Conservation (phyloP, 768 basidiomycete species). For the Fibroporia radiculosa region DNA sequence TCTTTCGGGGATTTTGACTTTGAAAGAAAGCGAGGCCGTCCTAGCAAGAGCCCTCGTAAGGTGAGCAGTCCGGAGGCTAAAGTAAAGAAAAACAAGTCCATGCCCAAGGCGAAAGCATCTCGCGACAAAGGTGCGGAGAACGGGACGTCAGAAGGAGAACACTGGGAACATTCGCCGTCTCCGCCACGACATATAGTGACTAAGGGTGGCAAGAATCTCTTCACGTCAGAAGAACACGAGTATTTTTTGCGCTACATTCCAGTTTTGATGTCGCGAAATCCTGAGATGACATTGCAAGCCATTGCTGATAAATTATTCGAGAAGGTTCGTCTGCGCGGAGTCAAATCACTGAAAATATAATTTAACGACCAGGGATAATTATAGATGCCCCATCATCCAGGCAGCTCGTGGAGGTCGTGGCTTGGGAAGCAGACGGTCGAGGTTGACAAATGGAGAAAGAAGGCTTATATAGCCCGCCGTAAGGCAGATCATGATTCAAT, state of each 20-base stretch:
- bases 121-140: background rate
- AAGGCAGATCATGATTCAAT: slow-evolving; percentile 24
- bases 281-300: slow-evolving; percentile 29
- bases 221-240: slow-evolving; percentile 42
- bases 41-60: background rate
- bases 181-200: slow-evolving; percentile 9
- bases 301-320: slow-evolving; percentile 32
- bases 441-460: slow-evolving; percentile 42
- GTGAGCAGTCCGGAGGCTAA: background rate
- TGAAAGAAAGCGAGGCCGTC: slow-evolving; percentile 1
- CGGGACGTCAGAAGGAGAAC: background rate
- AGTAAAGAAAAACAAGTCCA: background rate
- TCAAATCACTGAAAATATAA: too few species aligned
- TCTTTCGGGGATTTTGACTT: slow-evolving; percentile 5
- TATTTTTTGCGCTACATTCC: slow-evolving; percentile 39
- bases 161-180: slow-evolving; percentile 5
- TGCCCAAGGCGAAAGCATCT: background rate
- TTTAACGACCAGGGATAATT: slow-evolving; percentile 1
- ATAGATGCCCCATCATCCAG: slow-evolving; percentile 56
- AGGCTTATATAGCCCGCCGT: slow-evolving; percentile 41
- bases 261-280: slow-evolving; percentile 41
- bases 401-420: slow-evolving; percentile 42
- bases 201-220: slow-evolving; percentile 21
- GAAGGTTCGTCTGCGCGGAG: slow-evolving; percentile 32
- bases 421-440: slow-evolving; percentile 27